Evolutionary conservation across 345 rosid genomes (phyloP).

Genomic region (Camelina neglecta): DNA sequence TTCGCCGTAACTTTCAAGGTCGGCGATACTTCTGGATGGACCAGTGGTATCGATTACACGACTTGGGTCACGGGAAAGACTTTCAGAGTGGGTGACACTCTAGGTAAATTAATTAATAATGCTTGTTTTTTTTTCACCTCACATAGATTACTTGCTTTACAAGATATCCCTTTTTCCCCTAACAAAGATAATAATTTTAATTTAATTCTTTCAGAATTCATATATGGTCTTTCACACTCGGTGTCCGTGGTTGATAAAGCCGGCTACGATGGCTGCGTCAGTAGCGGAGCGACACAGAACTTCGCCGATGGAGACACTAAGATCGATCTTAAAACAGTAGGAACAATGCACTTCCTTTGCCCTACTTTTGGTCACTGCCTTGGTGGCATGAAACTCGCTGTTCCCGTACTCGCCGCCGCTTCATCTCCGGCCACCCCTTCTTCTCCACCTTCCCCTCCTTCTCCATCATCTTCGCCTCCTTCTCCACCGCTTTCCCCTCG

Average conservation of each 20-base stretch:
- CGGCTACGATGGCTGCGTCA: constrained; percentile 40
- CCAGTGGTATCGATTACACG: constrained; percentile 31
- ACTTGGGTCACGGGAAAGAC: constrained; percentile 43
- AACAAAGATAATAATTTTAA: background rate
- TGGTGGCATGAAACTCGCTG: constrained; percentile 47
- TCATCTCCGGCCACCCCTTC: background rate
- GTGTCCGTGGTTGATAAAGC: constrained; percentile 45
- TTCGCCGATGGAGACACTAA: constrained; percentile 38
- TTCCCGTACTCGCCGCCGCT: constrained; percentile 33
- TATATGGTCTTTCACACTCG: constrained; percentile 36
- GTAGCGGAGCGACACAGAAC: constrained; percentile 18
- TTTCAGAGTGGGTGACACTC: constrained; percentile 49
- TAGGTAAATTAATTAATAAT: constrained; percentile 25
- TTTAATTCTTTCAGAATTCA: constrained; percentile 34
- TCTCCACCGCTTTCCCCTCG: constrained; percentile 27
- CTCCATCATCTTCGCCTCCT: background rate
- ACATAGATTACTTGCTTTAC: background rate
- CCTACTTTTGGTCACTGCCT: constrained; percentile 43
- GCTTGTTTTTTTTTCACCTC: background rate
- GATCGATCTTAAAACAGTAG: constrained; percentile 35
- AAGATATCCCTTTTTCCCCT: background rate
- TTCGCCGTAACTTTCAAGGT: constrained; percentile 41
- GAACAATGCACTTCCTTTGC: constrained; percentile 44
- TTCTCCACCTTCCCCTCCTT: background rate
- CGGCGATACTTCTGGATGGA: constrained; percentile 46